phyloP scores from a whole-genome alignment of 805 yeast genomes.

The Wickerhamiella shivajii region DNA sequence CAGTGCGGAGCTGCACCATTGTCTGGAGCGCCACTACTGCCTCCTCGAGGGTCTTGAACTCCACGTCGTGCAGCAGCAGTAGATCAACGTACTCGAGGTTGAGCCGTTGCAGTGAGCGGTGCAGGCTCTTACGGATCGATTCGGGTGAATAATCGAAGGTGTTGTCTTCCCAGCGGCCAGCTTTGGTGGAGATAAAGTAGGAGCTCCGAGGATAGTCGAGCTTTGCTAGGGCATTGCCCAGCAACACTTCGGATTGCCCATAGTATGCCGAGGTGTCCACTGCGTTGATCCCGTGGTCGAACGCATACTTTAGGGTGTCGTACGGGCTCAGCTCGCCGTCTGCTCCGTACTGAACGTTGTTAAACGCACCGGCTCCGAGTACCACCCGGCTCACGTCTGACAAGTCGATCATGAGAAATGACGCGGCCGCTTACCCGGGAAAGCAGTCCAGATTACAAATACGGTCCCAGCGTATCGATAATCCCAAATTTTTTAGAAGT shows the following conservation, averaged over 20 bases:
- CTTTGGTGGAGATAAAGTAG: slow-evolving; percentile 69
- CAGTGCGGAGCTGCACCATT: slow-evolving; percentile 41
- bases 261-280: slow-evolving; percentile 89
- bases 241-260: slow-evolving; percentile 67
- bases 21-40: slow-evolving; percentile 50
- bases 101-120: slow-evolving; percentile 52
- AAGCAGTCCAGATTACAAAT: too few species aligned
- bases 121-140: slow-evolving; percentile 46
- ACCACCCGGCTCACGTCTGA: slow-evolving; percentile 32
- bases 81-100: slow-evolving; percentile 58
- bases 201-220: slow-evolving; percentile 38
- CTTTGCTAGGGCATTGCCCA: slow-evolving; percentile 49
- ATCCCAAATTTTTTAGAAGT: too few species aligned
- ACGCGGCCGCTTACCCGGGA: not conserved
- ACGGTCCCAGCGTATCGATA: too few species aligned
- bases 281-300: slow-evolving; percentile 55
- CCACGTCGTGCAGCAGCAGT: slow-evolving; percentile 81
- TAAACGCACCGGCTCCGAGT: slow-evolving; percentile 83
- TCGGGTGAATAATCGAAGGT: slow-evolving; percentile 62
- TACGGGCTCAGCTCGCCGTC: slow-evolving; percentile 48
- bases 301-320: slow-evolving; percentile 44
- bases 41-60: slow-evolving; percentile 46
- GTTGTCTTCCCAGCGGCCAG: slow-evolving; percentile 56
- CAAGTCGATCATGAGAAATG: slow-evolving; percentile 1
- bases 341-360: slow-evolving; percentile 52